Evolutionary conservation across 768 basidiomycete species (phyloP).

Genomic region (Hypholoma fasciculare): DNA sequence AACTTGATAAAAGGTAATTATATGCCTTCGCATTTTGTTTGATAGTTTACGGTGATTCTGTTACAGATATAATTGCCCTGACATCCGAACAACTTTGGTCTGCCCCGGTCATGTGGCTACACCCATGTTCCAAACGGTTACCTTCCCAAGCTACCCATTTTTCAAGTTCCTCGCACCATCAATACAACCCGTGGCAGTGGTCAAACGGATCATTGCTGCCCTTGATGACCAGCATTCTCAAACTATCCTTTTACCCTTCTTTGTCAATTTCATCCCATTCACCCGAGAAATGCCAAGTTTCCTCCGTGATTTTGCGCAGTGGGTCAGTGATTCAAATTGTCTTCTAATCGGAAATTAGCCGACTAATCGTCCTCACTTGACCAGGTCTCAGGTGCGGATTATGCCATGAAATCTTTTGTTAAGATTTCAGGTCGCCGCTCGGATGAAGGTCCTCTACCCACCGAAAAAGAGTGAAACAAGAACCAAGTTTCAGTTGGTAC

Average conservation of each 20-base stretch:
- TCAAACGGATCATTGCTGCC: slow-evolving; percentile 79
- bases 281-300: slow-evolving; percentile 68
- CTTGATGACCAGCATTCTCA: slow-evolving; percentile 80
- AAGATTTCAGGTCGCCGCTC: slow-evolving; percentile 62
- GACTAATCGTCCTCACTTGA: not conserved
- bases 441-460: slow-evolving; percentile 43
- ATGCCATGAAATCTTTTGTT: slow-evolving; percentile 65
- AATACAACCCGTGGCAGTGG: slow-evolving; percentile 69
- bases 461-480: slow-evolving; percentile 20
- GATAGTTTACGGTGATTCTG: slow-evolving; percentile 2
- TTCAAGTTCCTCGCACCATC: slow-evolving; percentile 79
- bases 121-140: slow-evolving; percentile 67
- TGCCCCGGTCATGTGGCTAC: slow-evolving; percentile 81
- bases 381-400: slow-evolving; percentile 69
- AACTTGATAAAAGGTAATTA: slow-evolving; percentile 73
- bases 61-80: slow-evolving; percentile 65
- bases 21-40: not conserved
- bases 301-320: slow-evolving; percentile 71
- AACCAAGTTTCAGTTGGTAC: slow-evolving; percentile 12
- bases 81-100: slow-evolving; percentile 86
- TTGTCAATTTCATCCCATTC: slow-evolving; percentile 57
- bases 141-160: slow-evolving; percentile 46
- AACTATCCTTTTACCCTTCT: slow-evolving; percentile 73
- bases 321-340: slow-evolving; percentile 46
- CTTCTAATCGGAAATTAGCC: not conserved